Evolutionary conservation across 2,329 filamentous ascomycete species (phyloP).

Genomic region (Magnaporthiopsis poae): DNA sequence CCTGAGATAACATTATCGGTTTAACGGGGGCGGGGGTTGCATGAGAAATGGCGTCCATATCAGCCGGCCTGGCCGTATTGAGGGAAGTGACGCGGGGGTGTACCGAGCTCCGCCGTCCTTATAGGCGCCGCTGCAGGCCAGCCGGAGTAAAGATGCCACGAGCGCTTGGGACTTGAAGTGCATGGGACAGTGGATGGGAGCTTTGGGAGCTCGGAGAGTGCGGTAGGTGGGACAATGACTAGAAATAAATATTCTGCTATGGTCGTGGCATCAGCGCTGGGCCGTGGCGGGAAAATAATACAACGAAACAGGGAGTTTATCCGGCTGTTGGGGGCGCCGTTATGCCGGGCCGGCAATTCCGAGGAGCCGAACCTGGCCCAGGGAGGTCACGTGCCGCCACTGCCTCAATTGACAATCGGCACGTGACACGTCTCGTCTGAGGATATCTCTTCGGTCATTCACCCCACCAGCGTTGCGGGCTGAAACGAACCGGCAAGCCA

Average conservation of each 20-base stretch:
- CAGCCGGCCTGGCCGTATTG: not conserved
- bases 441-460: not conserved
- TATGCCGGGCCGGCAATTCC: too few relatives aligned
- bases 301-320: too few relatives aligned
- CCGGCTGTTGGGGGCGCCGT: too few relatives aligned
- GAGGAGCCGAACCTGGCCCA: too few relatives aligned
- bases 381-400: too few relatives aligned
- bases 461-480: not conserved
- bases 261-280: too few relatives aligned
- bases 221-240: too few relatives aligned
- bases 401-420: not conserved
- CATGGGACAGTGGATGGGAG: too few relatives aligned
- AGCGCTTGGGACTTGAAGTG: not conserved
- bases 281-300: too few relatives aligned
- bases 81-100: not conserved
- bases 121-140: not conserved
- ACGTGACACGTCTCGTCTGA: not conserved
- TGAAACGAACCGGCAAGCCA: not conserved
- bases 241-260: too few relatives aligned
- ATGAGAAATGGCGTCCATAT: not conserved
- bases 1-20: not conserved
- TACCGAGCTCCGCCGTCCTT: not conserved
- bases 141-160: not conserved
- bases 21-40: not conserved
- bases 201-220: too few relatives aligned